Evolutionary conservation across 768 basidiomycete species (phyloP), one percentile per base, ranked within the genome.

Genomic region (Naematelia aurantialba): DNA sequence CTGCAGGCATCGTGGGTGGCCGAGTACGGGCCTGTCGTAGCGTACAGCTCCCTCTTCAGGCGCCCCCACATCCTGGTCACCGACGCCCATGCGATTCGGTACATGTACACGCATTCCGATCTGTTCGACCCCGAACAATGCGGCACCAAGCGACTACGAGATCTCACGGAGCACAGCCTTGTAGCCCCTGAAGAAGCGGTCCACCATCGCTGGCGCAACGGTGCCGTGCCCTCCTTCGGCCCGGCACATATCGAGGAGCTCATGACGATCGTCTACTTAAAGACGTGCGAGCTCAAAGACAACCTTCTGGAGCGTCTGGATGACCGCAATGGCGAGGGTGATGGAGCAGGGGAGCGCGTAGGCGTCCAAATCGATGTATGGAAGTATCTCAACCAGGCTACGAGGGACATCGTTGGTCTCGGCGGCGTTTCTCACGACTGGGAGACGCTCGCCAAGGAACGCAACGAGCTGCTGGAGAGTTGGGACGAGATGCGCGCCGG

Each of bases 381-480:
- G 14, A 22, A 22, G 5, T 27, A 24, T 5, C 14, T 53, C 24
- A 83, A 82, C 48, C 82, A 82, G 52, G 82, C 82, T 52, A 87
- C 87, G 5, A 79, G 89, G 5, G 88, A 89, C 61, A 82, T 87
- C 57, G 88, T 90, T 51, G 87, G 87, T 5, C 79, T 86, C 30
- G 84, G 89, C 48, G 61, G 88, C 67, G 91, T 91, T 67, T 79
- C 70, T 62, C 81, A 91, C 67, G 80, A 85, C 53, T 90, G 92
- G 78, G 85, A 88, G 61, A 85, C 90, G 1, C 86, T 92, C 27
- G 81, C 87, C 48, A 82, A 89, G 48, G 89, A 89, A 0, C 89
- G 89, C 75, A 87, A 84, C 68, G 87, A 89, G 55, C 89, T 91
- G 87, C 90, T 90, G 60, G 85, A 81, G 55, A 79, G 83, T 4